Base-by-base conservation (phyloP, 139 green algal species). In the Closterium sp. region DNA sequence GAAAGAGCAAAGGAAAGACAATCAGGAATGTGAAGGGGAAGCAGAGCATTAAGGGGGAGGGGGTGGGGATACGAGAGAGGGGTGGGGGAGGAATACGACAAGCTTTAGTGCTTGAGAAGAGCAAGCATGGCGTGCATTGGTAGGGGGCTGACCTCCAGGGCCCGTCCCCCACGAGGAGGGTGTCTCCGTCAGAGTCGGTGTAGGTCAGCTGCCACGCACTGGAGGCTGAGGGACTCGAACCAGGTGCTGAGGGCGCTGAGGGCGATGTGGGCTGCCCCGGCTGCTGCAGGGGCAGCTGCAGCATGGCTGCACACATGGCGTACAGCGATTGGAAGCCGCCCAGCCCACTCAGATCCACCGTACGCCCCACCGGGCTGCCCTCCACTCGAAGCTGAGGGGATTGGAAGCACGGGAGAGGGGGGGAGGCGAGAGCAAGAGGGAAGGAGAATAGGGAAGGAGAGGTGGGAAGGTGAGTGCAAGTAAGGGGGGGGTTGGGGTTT, bases 181-280 rank as follows among this genome's bases (percentile, higher is more conserved):
- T 33, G 87, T 91, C 87, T 30, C 87, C 87, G 21, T 91, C 87
- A 2, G 34, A 2, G 35, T 91, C 87, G 23, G 87, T 83, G 87
- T 91, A 91, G 34, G 81, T 84, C 9, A 91, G 69, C 87, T 87
- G 87, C 83, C 83, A 86, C n/a, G n/a, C n/a, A n/a, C n/a, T n/a
- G n/a, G n/a, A n/a, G n/a, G n/a, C n/a, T n/a, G n/a, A 86, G n/a
- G n/a, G 83, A 76, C 55, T 28, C 16, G 55, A 28, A 19, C 16
- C 55, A 76, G 16, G 16, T 3, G 12, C 55, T 76, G 55, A 28
- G 55, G 55, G n/a, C n/a, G n/a, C n/a, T n/a, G n/a, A n/a, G n/a
- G n/a, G n/a, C n/a, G n/a, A n/a, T n/a, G n/a, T n/a, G 55, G 55
- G 55, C 55, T 66, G 43, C 43, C 43, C 43, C 9, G 43, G 43